These are phyloP conservation scores for Cicer chorassanicum DNA, from an alignment of 306 rosid species.

Conservation along the genomic window DNA sequence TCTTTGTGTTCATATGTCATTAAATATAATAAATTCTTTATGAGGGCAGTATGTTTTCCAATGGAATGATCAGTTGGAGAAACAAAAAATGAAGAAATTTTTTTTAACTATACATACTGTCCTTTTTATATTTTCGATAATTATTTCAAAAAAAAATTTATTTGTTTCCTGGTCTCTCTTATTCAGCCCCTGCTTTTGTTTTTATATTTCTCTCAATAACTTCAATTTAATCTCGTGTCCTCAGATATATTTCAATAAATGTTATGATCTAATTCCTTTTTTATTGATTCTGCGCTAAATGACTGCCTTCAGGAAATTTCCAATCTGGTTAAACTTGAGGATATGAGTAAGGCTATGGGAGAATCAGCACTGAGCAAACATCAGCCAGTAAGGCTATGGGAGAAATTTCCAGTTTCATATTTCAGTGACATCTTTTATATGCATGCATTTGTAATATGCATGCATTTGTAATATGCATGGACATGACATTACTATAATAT, in stretches of 20 bases:
- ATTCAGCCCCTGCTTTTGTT: constrained; percentile 16
- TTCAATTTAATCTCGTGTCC: neutral
- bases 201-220: constrained; percentile 2
- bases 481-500: constrained; percentile 41
- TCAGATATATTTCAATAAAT: constrained; percentile 6
- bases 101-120: too few species aligned
- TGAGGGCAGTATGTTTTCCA: constrained; percentile 2
- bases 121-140: too few species aligned
- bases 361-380: constrained; percentile 34
- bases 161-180: neutral
- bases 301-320: constrained; percentile 44
- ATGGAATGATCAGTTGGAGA: too few species aligned
- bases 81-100: too few species aligned
- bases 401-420: constrained; percentile 34
- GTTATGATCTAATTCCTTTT: constrained; percentile 11
- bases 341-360: constrained; percentile 41
- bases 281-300: constrained; percentile 9
- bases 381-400: too few species aligned
- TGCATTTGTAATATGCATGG: neutral
- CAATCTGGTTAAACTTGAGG: constrained; percentile 42
- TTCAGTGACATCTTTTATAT: constrained; percentile 16
- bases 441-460: neutral
- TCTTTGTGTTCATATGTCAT: constrained; percentile 2
- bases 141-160: too few species aligned
- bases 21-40: constrained; percentile 2